These are phyloP conservation scores for Barnettozyma hawaiiensis DNA, from an alignment of 1,139 yeast genomes.

Conservation along the genomic window DNA sequence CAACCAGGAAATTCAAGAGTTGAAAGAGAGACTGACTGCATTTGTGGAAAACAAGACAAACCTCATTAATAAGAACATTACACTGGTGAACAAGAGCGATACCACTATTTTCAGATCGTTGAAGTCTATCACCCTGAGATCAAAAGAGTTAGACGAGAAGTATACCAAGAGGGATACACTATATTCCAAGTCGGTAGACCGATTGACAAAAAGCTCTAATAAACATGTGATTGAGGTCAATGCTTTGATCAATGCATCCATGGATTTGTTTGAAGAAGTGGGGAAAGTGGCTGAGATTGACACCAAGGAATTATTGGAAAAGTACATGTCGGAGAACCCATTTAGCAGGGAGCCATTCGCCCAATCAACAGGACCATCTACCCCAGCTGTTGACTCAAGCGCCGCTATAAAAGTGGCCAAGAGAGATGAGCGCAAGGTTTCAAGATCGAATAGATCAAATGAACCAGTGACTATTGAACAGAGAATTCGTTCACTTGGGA, in stretches of 20 bases:
- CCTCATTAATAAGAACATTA: constrained; percentile 21
- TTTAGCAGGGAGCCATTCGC: constrained; percentile 2
- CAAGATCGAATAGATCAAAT: constrained; percentile 12
- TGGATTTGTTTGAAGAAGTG: constrained; percentile 17
- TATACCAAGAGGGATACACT: constrained; percentile 15
- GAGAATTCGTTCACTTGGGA: constrained; percentile 18
- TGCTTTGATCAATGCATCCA: constrained; percentile 11
- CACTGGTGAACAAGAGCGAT: constrained; percentile 24
- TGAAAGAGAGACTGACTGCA: constrained; percentile 32
- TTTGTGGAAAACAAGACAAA: constrained; percentile 36
- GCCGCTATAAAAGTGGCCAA: not conserved
- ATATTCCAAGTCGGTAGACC: constrained; percentile 4
- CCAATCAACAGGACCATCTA: not conserved
- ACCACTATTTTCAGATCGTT: constrained; percentile 24
- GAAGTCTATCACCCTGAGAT: constrained; percentile 22
- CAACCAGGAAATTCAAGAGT: constrained; percentile 32
- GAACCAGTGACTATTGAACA: constrained; percentile 14
- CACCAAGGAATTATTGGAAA: constrained; percentile 12
- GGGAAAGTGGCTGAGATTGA: constrained; percentile 13
- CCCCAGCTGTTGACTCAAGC: not conserved
- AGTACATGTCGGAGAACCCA: constrained; percentile 9
- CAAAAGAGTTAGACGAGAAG: constrained; percentile 18
- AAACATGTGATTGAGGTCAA: constrained; percentile 9
- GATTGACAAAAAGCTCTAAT: constrained; percentile 5
- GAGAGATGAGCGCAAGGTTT: constrained; percentile 3